These are phyloP conservation scores for Claviceps citrina DNA, from an alignment of 2,329 filamentous ascomycete species.

Conservation along the genomic window DNA sequence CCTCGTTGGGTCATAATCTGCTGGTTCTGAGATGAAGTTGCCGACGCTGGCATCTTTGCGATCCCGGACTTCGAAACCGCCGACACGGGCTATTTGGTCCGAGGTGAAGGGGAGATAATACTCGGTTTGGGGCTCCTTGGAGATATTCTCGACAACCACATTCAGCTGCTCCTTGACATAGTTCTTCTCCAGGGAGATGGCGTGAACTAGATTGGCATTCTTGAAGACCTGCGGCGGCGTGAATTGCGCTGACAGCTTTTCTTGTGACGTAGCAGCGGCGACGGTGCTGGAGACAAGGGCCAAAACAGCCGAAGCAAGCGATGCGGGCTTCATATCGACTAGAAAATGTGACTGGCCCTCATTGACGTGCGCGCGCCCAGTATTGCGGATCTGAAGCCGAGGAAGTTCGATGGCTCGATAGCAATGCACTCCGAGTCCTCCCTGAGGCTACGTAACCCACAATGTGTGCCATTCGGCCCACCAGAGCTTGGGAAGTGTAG, in stretches of 20 bases:
- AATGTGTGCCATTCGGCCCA: background rate
- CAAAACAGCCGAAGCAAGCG: slow-evolving; percentile 41
- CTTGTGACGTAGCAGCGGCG: slow-evolving; percentile 37
- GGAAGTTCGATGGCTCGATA: slow-evolving; percentile 2
- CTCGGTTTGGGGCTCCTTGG: slow-evolving; percentile 61
- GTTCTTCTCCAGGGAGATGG: slow-evolving; percentile 83
- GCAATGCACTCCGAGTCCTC: slow-evolving; percentile 1
- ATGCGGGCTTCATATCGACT: slow-evolving; percentile 25
- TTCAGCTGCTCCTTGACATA: slow-evolving; percentile 86
- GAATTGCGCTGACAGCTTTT: slow-evolving; percentile 51
- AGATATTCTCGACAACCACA: slow-evolving; percentile 82
- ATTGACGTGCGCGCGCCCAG: slow-evolving; percentile 19
- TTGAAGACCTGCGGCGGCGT: slow-evolving; percentile 82
- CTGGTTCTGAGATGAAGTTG: slow-evolving; percentile 53
- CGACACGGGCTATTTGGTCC: slow-evolving; percentile 59
- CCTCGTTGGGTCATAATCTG: slow-evolving; percentile 49
- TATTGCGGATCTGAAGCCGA: slow-evolving; percentile 6
- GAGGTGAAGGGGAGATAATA: slow-evolving; percentile 84
- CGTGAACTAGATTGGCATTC: slow-evolving; percentile 80
- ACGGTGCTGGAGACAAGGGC: slow-evolving; percentile 38
- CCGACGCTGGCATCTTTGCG: slow-evolving; percentile 61
- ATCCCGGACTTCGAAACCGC: slow-evolving; percentile 81
- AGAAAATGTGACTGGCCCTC: slow-evolving; percentile 14
- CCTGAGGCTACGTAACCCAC: slow-evolving; percentile 6
- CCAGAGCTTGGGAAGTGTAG: background rate